Evolutionary conservation across 768 basidiomycete species (phyloP).

Genomic region (Cantharellus cinnabarinus): DNA sequence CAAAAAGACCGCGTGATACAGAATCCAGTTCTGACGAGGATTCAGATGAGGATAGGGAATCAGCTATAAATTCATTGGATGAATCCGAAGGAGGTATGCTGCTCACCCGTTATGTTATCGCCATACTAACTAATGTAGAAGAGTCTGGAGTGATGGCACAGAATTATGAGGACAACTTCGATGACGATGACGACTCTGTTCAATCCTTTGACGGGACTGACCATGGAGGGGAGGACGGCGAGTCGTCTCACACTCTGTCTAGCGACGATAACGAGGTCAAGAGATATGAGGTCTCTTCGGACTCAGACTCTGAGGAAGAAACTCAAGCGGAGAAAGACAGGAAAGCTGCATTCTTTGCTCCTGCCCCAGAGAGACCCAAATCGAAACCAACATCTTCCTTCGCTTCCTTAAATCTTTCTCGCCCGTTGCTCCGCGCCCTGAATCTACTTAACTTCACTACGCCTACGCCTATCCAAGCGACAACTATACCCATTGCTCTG

Average conservation of each 20-base stretch:
- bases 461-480: slow-evolving; percentile 91
- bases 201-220: slow-evolving; percentile 17
- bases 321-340: slow-evolving; percentile 40
- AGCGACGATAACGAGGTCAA: slow-evolving; percentile 10
- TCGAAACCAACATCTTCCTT: slow-evolving; percentile 54
- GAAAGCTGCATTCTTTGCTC: slow-evolving; percentile 66
- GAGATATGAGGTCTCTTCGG: slow-evolving; percentile 10
- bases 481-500: slow-evolving; percentile 83
- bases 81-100: neutral
- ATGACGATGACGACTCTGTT: slow-evolving; percentile 18
- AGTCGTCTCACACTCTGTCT: slow-evolving; percentile 2
- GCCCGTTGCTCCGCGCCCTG: slow-evolving; percentile 79
- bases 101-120: neutral
- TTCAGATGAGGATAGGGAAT: no score
- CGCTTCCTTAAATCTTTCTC: slow-evolving; percentile 83
- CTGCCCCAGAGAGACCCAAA: slow-evolving; percentile 23
- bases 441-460: slow-evolving; percentile 59
- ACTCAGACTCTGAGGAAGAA: slow-evolving; percentile 24
- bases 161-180: slow-evolving; percentile 14
- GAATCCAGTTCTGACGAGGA: no score
- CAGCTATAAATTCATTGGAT: neutral
- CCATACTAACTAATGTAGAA: neutral
- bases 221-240: slow-evolving; percentile 20
- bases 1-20: no score
- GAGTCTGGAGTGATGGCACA: slow-evolving; percentile 8